These are phyloP conservation scores for Sporothrix pallida DNA, from an alignment of 2,329 filamentous ascomycete genomes.

Conservation along the genomic window DNA sequence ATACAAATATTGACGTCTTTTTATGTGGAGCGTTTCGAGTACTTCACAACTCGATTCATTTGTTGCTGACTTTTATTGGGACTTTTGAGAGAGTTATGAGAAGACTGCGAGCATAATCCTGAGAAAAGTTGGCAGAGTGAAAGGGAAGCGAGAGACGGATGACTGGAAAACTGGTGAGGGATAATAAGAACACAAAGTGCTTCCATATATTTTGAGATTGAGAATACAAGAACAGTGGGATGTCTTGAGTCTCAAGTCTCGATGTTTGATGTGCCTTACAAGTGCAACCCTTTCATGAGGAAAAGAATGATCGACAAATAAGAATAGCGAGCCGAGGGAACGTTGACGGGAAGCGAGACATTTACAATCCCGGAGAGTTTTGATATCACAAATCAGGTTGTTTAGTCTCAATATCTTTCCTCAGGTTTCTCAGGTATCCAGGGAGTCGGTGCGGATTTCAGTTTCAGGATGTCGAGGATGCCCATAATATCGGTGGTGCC, in stretches of 20 bases:
- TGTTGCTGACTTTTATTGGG: conserved; percentile 13
- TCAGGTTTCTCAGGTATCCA: neutral
- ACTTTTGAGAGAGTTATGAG: neutral
- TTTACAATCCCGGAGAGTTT: neutral
- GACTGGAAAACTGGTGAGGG: neutral
- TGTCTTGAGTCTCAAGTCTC: too few species aligned
- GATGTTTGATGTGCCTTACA: conserved; percentile 16
- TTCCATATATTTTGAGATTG: too few species aligned
- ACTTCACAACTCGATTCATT: neutral
- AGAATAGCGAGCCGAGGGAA: neutral
- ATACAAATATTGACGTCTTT: neutral
- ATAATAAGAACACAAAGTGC: neutral
- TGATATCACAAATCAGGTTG: neutral
- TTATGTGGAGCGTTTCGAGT: neutral
- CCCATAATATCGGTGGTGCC: neutral
- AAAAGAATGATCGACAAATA: neutral
- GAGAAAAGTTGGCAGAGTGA: conserved; percentile 20
- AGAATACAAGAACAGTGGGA: neutral
- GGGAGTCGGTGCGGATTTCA: conserved; percentile 12
- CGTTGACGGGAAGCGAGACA: neutral
- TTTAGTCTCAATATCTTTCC: neutral
- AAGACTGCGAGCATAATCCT: neutral
- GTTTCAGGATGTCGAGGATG: conserved; percentile 16
- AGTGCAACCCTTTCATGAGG: conserved; percentile 2
- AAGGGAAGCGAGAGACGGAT: conserved; percentile 3